A percentile compares a stretch with the other conserved stretches of the same genome.
Conservation (phyloP, 208 protist genomes). For the Naegleria gruberi region DNA sequence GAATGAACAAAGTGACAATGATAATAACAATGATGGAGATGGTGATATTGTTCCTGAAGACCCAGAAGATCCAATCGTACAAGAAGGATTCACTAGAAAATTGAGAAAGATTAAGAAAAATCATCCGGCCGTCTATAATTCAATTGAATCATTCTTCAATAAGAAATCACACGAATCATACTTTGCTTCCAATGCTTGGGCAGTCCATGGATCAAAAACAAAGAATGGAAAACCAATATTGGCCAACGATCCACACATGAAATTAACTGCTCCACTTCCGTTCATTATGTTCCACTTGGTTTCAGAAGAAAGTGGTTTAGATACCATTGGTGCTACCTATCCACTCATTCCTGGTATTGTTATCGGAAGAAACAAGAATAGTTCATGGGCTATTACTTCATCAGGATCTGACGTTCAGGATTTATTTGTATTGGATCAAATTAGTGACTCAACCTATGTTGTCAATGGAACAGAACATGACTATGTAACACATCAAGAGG, state of each 20-base stretch:
- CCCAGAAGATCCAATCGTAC: too few species aligned
- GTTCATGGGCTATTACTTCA: conserved; percentile 8
- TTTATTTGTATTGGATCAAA: conserved; percentile 4
- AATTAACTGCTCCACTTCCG: not conserved
- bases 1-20: not conserved
- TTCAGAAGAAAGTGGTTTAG: not conserved
- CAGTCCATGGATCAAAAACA: not conserved
- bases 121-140: not conserved
- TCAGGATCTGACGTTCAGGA: conserved; percentile 14
- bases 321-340: not conserved
- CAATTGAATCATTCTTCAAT: not conserved
- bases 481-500: not conserved
- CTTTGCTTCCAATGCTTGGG: conserved; percentile 18
- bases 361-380: conserved; percentile 9
- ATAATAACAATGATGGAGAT: not conserved
- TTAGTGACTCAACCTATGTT: not conserved
- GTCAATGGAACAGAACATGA: not conserved
- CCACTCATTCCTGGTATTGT: not conserved
- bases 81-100: not conserved
- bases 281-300: not conserved
- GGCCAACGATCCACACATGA: conserved; percentile 23
- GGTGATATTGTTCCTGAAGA: not conserved
- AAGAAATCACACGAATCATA: not conserved
- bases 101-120: not conserved
- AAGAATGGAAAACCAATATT: conserved; percentile 6